Evolutionary conservation across 345 rosid genomes (phyloP), one percentile per base, ranked within the genome.

Genomic region (Boechera retrofracta): DNA sequence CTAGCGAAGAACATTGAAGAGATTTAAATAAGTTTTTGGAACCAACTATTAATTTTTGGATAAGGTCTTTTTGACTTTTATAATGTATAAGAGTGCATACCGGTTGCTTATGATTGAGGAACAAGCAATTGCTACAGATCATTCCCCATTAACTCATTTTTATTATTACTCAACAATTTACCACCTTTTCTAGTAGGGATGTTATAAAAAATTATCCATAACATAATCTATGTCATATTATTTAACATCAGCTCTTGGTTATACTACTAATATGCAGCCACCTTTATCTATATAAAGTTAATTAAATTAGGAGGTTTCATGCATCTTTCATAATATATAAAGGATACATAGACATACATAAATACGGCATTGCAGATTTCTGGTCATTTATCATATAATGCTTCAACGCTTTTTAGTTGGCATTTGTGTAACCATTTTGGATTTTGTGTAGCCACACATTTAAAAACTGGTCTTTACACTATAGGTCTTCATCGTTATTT

Each of bases 71-170:
- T 42, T 44, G 5, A 44, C 16, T 44, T 44, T 44, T 73, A 41
- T 58, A 52, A 31, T 78, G 63, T 15, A 18, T 0, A 31, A 42
- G 57, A 41, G 57, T 72, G 74, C 64, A 67, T 32, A 58, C 65
- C 49, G 18, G 77, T 67, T 67, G 74, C 59, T 79, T 53, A 79
- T 79, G 66, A 79, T 79, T 79, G 69, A 73, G 64, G 70, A 61
- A 61, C 66, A 60, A 67, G 53, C 64, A 52, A 65, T 45, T 77
- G 70, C 35, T 66, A 79, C 82, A 79, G 82, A 7, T 79, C 82
- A 79, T 44, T 21, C 15, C 66, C 70, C 82, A 73, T 72, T 78
- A 66, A 16, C 56, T 39, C 11, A 15, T 15, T 39, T 59, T 21
- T 49, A 71, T 64, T 48, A 78, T 72, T 72, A 65, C 36, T 38